A percentile compares a stretch with the other conserved stretches of the same genome.
phyloP scores from a whole-genome alignment of 1,139 yeast species.

The Magnusiomyces tetraspermus region DNA sequence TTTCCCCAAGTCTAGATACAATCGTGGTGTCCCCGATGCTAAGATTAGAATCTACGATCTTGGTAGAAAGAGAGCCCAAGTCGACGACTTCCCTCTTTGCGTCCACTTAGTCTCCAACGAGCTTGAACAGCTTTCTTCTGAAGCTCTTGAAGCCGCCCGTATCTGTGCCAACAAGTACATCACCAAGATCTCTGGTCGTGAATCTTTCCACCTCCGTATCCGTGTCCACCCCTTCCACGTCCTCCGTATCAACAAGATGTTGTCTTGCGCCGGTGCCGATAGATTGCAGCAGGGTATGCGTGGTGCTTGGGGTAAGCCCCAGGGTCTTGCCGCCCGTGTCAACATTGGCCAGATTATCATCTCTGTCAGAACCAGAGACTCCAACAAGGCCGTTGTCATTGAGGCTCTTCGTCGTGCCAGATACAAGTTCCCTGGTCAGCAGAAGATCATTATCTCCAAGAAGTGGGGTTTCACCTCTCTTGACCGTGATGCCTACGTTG shows the following conservation, averaged over 20 bases:
- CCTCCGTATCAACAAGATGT: constrained; percentile 99
- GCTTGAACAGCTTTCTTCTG: constrained; percentile 97
- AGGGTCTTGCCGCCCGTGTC: constrained; percentile 99
- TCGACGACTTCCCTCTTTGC: constrained; percentile 99
- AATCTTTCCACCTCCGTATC: constrained; percentile 98
- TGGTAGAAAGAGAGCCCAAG: constrained; percentile 99
- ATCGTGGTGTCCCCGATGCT: constrained; percentile 99
- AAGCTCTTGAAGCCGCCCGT: constrained; percentile 99
- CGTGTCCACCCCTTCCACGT: constrained; percentile 99
- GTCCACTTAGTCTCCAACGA: constrained; percentile 98
- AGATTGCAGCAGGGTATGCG: constrained; percentile 99
- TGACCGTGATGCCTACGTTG: constrained; percentile 94
- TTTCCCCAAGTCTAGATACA: constrained; percentile 99
- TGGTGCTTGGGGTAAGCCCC: constrained; percentile 99
- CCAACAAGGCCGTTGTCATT: constrained; percentile 92
- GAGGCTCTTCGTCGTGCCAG: constrained; percentile 99
- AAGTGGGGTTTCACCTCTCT: constrained; percentile 99
- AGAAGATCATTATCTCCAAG: constrained; percentile 96
- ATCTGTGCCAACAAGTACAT: constrained; percentile 99
- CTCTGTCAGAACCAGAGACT: constrained; percentile 97
- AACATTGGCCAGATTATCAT: constrained; percentile 96
- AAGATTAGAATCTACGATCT: constrained; percentile 98
- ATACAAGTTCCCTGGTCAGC: constrained; percentile 99
- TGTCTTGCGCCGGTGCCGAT: constrained; percentile 99
- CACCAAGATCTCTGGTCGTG: constrained; percentile 97